These are phyloP conservation scores for Mortierella sp. DNA, from an alignment of 371 early-diverging fungal species.

Conservation along the genomic window DNA sequence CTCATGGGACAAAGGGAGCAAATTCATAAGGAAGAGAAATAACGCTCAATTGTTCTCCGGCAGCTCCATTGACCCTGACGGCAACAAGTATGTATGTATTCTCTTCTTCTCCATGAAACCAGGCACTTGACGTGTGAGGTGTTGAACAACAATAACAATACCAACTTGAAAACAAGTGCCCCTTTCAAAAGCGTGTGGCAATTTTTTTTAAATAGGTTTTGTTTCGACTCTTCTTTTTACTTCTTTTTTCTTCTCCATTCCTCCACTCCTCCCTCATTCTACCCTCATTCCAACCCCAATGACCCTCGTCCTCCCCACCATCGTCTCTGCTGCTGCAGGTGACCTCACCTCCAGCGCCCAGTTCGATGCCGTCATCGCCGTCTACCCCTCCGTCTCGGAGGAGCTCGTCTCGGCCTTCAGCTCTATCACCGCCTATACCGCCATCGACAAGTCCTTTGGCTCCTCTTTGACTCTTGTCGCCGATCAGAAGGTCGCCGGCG, in stretches of 20 bases:
- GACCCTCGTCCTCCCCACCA: slow-evolving; percentile 43
- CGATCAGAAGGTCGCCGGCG: slow-evolving; percentile 62
- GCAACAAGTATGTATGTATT: background rate
- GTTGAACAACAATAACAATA: background rate
- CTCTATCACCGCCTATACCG: slow-evolving; percentile 31
- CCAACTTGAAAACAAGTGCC: background rate
- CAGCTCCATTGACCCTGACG: background rate
- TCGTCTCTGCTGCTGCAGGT: slow-evolving; percentile 36
- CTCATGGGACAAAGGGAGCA: too few relatives aligned
- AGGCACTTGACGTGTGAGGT: background rate
- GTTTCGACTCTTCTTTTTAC: background rate
- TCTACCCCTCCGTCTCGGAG: slow-evolving; percentile 42
- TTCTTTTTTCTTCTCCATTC: slow-evolving; percentile 17
- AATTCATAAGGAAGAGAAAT: background rate
- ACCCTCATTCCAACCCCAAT: slow-evolving; percentile 19
- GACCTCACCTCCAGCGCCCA: slow-evolving; percentile 36
- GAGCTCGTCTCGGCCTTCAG: slow-evolving; percentile 41
- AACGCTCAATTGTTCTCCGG: background rate
- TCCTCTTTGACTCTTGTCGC: slow-evolving; percentile 39
- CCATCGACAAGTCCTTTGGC: slow-evolving; percentile 54
- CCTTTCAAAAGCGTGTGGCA: background rate
- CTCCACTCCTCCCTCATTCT: slow-evolving; percentile 4
- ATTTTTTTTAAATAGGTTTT: background rate
- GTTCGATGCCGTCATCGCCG: slow-evolving; percentile 55
- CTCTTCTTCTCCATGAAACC: background rate